These are phyloP conservation scores for Smittium culicis DNA, from an alignment of 371 early-diverging fungal species.

Conservation along the genomic window DNA sequence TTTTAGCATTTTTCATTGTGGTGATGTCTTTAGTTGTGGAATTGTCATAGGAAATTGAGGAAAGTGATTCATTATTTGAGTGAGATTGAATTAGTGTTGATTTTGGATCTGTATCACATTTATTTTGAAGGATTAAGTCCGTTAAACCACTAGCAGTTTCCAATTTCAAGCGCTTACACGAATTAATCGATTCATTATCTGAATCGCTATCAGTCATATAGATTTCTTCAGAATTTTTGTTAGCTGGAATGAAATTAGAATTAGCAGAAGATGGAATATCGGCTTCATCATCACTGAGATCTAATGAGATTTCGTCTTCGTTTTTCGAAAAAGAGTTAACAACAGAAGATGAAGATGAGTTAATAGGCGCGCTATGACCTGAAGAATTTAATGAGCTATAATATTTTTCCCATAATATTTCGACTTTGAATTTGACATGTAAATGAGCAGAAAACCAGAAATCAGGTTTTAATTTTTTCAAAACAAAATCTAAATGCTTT, in stretches of 20 bases:
- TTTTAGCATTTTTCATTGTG: conserved; percentile 11
- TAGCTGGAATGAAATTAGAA: neutral
- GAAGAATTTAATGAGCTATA: neutral
- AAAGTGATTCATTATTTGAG: too few relatives aligned
- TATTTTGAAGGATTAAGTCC: too few relatives aligned
- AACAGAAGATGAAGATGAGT: too few relatives aligned
- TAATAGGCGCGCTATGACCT: too few relatives aligned
- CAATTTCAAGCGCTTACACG: too few relatives aligned
- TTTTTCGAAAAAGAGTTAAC: neutral
- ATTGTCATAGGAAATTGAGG: too few relatives aligned
- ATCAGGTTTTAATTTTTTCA: conserved; percentile 55
- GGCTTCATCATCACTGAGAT: neutral
- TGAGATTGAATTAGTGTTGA: too few relatives aligned
- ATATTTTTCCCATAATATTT: conserved; percentile 25
- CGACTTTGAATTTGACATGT: conserved; percentile 78
- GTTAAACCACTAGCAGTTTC: too few relatives aligned
- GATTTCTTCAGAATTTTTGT: neutral
- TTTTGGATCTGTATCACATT: too few relatives aligned
- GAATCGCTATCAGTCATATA: neutral
- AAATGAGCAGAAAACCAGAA: conserved; percentile 91
- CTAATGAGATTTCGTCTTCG: conserved; percentile 8
- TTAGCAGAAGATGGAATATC: neutral
- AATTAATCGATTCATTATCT: too few relatives aligned
- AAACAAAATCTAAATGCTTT: conserved; percentile 44
- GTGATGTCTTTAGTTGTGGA: too few relatives aligned